phyloP scores from a whole-genome alignment of 2,329 filamentous ascomycete genomes.

The Stylonectria norvegica region DNA sequence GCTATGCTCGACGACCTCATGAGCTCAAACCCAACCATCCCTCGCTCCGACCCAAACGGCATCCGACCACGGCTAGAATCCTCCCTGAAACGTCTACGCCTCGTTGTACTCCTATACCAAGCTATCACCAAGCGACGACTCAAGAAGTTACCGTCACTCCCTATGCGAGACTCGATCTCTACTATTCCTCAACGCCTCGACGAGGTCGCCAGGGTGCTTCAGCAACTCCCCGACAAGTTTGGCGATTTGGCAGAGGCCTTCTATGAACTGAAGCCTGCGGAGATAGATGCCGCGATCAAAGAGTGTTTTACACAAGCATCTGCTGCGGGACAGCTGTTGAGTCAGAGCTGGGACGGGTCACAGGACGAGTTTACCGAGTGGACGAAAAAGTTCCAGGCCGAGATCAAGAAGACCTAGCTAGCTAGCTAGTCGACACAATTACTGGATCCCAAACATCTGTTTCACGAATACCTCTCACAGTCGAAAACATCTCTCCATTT shows the following conservation, averaged over 20 bases:
- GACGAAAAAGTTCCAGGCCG: slow-evolving; percentile 57
- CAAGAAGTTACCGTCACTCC: slow-evolving; percentile 52
- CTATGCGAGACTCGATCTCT: slow-evolving; percentile 26
- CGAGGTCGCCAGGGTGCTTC: slow-evolving; percentile 52
- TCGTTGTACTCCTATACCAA: slow-evolving; percentile 65
- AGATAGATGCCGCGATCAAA: slow-evolving; percentile 57
- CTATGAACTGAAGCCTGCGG: slow-evolving; percentile 61
- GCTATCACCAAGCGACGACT: slow-evolving; percentile 68
- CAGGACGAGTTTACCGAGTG: slow-evolving; percentile 77
- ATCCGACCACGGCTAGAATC: slow-evolving; percentile 64
- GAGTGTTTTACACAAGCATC: slow-evolving; percentile 60
- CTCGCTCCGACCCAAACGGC: slow-evolving; percentile 58
- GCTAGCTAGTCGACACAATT: neutral
- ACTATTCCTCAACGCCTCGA: slow-evolving; percentile 48
- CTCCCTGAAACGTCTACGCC: slow-evolving; percentile 61
- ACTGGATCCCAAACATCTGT: no score
- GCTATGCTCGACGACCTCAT: slow-evolving; percentile 67
- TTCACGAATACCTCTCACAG: no score
- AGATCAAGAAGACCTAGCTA: slow-evolving; percentile 43
- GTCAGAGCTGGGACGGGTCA: slow-evolving; percentile 58
- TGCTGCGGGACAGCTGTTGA: slow-evolving; percentile 52
- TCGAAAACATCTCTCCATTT: no score
- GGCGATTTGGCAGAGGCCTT: slow-evolving; percentile 70
- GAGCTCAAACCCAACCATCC: slow-evolving; percentile 57
- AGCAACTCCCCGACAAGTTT: slow-evolving; percentile 61